Percentiles rank a stretch among this genome's conserved stretches.
These are phyloP conservation scores for Dipteronia dyeriana DNA, from an alignment of 345 rosid genomes.

Conservation along the genomic window DNA sequence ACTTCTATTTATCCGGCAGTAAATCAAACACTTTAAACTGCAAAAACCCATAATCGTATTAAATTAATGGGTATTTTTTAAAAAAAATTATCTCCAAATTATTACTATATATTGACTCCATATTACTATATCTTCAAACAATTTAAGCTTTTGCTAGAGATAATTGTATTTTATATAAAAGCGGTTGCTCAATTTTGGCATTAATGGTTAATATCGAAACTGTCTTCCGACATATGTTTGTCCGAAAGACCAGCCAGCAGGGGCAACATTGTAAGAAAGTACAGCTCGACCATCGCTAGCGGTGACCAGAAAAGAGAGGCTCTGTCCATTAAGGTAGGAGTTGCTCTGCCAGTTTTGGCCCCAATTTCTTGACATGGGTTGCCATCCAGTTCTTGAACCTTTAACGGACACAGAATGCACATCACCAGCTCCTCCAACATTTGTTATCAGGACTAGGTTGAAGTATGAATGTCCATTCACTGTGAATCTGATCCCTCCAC, in stretches of 20 bases:
- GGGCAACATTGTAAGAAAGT: slow-evolving; percentile 67
- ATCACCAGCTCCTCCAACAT: slow-evolving; percentile 82
- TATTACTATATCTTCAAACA: neutral
- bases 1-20: slow-evolving; percentile 17
- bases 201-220: slow-evolving; percentile 39
- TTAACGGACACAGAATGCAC: slow-evolving; percentile 59
- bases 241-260: slow-evolving; percentile 70
- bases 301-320: slow-evolving; percentile 67
- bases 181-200: slow-evolving; percentile 8
- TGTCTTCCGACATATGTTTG: slow-evolving; percentile 73
- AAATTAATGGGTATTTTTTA: neutral
- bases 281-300: slow-evolving; percentile 63
- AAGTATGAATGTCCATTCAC: slow-evolving; percentile 80
- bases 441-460: slow-evolving; percentile 66
- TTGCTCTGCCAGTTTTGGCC: slow-evolving; percentile 91
- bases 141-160: neutral
- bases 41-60: slow-evolving; percentile 18
- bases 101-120: neutral
- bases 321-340: slow-evolving; percentile 69
- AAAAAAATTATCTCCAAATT: slow-evolving; percentile 4
- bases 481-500: slow-evolving; percentile 74
- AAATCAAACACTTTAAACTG: slow-evolving; percentile 23
- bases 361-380: slow-evolving; percentile 80
- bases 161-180: neutral
- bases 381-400: slow-evolving; percentile 68